Evolutionary conservation across 495 filamentous ascomycete genomes (phyloP).

Genomic region (Podospora didyma): DNA sequence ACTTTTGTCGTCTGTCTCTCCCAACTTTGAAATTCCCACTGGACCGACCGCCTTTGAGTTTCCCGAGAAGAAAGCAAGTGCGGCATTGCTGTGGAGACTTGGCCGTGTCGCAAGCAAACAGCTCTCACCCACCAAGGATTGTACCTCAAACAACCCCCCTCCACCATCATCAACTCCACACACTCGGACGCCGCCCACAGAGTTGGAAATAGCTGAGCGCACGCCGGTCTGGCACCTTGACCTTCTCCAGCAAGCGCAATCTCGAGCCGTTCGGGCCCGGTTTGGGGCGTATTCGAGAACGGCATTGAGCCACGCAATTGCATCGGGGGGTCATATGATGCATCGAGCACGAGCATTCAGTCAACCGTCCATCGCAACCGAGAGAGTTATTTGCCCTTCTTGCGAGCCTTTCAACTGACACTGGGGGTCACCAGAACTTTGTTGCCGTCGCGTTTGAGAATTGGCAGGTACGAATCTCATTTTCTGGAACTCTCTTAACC

Average conservation of each 20-base stretch:
- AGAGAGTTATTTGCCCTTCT: background rate
- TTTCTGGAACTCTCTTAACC: conserved; percentile 12
- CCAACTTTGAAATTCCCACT: background rate
- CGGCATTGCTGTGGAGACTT: too few relatives aligned
- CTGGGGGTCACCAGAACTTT: background rate
- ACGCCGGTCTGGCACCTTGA: conserved; percentile 6
- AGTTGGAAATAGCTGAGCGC: background rate
- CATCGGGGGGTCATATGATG: conserved; percentile 4
- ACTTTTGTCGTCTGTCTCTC: background rate
- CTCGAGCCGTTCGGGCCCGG: conserved; percentile 13
- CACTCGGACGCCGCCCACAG: background rate
- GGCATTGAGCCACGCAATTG: conserved; percentile 2
- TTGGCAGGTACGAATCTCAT: background rate
- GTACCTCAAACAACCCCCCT: conserved; percentile 2
- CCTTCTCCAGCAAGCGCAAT: conserved; percentile 2
- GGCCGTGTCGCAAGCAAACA: too few relatives aligned
- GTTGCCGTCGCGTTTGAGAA: background rate
- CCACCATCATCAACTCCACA: background rate
- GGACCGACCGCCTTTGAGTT: background rate
- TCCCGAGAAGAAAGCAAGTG: background rate
- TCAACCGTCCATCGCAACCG: too few relatives aligned
- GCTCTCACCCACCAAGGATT: too few relatives aligned
- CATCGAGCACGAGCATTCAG: background rate
- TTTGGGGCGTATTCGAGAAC: conserved; percentile 7
- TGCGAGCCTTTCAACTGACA: background rate